A percentile compares a stretch with the other conserved stretches of the same genome.
Evolutionary conservation across 164 flowering plant genomes (phyloP).

Genomic region (Sextonia rubra): DNA sequence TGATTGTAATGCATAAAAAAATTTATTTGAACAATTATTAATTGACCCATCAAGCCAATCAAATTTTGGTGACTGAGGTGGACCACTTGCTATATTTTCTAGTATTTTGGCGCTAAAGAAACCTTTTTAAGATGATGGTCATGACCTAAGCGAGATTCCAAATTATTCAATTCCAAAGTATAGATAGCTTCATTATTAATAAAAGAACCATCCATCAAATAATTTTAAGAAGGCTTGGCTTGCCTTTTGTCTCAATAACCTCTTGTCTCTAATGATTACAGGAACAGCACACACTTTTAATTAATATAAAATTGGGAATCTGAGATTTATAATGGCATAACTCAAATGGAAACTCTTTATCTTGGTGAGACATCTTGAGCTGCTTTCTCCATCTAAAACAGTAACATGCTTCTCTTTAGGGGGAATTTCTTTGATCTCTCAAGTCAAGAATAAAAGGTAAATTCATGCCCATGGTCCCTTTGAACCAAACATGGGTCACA

Average conservation of each 20-base stretch:
- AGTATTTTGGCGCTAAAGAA: neutral
- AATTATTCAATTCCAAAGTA: neutral
- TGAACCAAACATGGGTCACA: neutral
- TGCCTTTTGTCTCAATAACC: neutral
- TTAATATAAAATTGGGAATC: neutral
- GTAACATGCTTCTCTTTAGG: neutral
- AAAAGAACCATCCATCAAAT: neutral
- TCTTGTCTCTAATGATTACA: neutral
- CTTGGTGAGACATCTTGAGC: neutral
- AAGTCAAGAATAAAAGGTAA: neutral
- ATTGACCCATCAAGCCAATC: no score
- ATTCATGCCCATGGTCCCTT: neutral
- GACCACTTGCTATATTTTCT: no score
- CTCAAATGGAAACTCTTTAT: neutral
- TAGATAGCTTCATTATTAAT: neutral
- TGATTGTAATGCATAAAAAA: no score
- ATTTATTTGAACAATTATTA: no score
- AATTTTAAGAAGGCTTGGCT: neutral
- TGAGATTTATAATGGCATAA: neutral
- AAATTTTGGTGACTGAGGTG: no score
- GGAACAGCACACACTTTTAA: neutral
- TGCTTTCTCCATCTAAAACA: neutral
- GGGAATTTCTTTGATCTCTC: neutral
- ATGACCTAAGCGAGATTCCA: neutral
- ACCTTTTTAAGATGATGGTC: neutral